Conservation (phyloP, 208 protist species). For the Trypanosoma platydactyli region DNA sequence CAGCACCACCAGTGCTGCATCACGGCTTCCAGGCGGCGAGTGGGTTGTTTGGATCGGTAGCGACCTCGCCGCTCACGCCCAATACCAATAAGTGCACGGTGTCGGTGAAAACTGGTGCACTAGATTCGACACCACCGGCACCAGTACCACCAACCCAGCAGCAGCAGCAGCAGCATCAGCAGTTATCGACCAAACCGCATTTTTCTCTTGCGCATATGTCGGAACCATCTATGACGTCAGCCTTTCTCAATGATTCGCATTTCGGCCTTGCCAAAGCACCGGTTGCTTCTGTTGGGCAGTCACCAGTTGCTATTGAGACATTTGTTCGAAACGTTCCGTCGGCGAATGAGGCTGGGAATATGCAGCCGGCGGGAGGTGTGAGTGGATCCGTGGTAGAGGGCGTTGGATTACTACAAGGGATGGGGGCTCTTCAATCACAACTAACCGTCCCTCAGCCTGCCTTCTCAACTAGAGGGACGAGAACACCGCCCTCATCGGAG, state of each 20-base stretch:
- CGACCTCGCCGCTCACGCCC: not conserved
- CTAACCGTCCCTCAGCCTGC: not conserved
- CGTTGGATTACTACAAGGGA: not conserved
- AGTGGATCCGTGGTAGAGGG: not conserved
- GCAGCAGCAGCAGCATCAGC: conserved; percentile 8
- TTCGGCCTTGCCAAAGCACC: conserved; percentile 15
- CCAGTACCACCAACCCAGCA: conserved; percentile 5
- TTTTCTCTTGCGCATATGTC: not conserved
- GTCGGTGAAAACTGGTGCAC: not conserved
- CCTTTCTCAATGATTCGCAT: conserved; percentile 19
- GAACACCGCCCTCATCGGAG: not conserved
- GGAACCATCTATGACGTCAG: not conserved
- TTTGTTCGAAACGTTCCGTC: not conserved
- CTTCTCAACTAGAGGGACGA: not conserved
- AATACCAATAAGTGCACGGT: conserved; percentile 1
- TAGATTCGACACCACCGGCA: conserved; percentile 30
- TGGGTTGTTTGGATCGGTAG: not conserved
- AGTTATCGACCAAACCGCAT: conserved; percentile 19
- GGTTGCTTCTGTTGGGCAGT: conserved; percentile 5
- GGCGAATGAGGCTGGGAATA: not conserved
- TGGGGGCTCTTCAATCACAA: not conserved
- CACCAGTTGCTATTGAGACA: not conserved
- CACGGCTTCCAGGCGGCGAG: not conserved
- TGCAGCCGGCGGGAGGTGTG: not conserved
- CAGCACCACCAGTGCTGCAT: not conserved